Base-by-base conservation (phyloP, 495 filamentous ascomycete genomes). In the Neurospora sp. region DNA sequence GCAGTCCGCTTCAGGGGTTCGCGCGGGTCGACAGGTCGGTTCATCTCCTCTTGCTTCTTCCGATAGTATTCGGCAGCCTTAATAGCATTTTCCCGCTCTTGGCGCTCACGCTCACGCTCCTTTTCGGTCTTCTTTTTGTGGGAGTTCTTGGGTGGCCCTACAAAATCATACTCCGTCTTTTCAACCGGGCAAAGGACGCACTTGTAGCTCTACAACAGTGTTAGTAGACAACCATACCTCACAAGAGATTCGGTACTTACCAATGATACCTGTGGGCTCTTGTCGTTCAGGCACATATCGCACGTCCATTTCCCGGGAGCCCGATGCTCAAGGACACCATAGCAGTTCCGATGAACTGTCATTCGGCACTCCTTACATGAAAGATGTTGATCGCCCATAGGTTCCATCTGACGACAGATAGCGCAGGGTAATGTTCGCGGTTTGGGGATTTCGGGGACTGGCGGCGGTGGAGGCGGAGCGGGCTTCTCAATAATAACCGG, bases 251-350 rank as follows among this genome's bases (percentile, higher is more conserved):
- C 22, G 40, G 16, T 41, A 84, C 90, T 87, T 86, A 92, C 90
- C 70, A 94, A 94, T 31, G 94, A 96, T 27, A 96, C 89, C 74
- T 91, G 88, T 4, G 93, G 93, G 73, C 88, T 93, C 76, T 93
- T 92, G 77, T 99, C 96, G 78, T 99, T 99, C 14, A 89, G 84
- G 83, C 96, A 99, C 88, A 92, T 95, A 81, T 99, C 96, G 81
- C 96, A 99, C 22, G 92, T 86, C 96, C 96, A 99, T 81, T 97
- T 97, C 70, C 86, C 87, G 38, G 87, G 85, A 48, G 88, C 88
- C n/a, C 90, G 88, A 65, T 86, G 86, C 38, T 92, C 89, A 3
- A 88, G 81, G 40, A 98, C 86, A 20, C 96, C 96, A 80, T 98
- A 99, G 80, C 96, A 99, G 71, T 89, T 90, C 59, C 91, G 90